Evolutionary conservation across 345 rosid genomes (phyloP).

Genomic region (Barbarea vulgaris): DNA sequence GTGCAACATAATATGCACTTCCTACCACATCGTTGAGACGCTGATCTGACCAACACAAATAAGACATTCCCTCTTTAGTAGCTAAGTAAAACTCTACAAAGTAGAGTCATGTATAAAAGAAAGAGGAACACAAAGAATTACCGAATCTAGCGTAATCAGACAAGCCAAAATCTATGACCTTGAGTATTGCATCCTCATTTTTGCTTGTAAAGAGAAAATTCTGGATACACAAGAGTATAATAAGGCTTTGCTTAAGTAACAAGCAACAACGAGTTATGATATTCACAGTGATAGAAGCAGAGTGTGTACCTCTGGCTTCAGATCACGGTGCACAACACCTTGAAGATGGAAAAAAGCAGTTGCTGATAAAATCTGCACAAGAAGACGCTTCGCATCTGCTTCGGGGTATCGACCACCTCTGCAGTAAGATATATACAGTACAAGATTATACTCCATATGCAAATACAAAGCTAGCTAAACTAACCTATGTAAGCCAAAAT

Average conservation of each 20-base stretch:
- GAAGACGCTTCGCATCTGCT: constrained; percentile 79
- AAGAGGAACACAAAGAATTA: constrained; percentile 30
- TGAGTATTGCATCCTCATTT: constrained; percentile 80
- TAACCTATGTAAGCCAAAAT: neutral
- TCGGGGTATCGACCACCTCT: constrained; percentile 97
- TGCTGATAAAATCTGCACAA: constrained; percentile 77
- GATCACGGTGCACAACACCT: constrained; percentile 97
- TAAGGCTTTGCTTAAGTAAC: neutral
- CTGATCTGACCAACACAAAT: constrained; percentile 59
- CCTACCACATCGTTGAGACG: constrained; percentile 97
- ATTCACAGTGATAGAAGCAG: neutral
- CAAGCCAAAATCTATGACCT: constrained; percentile 94
- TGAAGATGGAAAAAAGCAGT: constrained; percentile 95
- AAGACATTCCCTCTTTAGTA: neutral
- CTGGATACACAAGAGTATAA: constrained; percentile 47
- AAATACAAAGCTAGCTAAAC: neutral
- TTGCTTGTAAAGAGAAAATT: constrained; percentile 86
- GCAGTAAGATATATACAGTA: constrained; percentile 30
- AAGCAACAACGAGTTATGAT: neutral
- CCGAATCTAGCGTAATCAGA: constrained; percentile 84
- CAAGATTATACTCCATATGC: neutral
- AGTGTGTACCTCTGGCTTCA: constrained; percentile 84
- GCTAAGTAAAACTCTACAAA: neutral
- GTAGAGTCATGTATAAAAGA: neutral
- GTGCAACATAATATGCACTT: constrained; percentile 97